Conservation (phyloP, 2,329 filamentous ascomycete species). For the Trichoderma gracile region DNA sequence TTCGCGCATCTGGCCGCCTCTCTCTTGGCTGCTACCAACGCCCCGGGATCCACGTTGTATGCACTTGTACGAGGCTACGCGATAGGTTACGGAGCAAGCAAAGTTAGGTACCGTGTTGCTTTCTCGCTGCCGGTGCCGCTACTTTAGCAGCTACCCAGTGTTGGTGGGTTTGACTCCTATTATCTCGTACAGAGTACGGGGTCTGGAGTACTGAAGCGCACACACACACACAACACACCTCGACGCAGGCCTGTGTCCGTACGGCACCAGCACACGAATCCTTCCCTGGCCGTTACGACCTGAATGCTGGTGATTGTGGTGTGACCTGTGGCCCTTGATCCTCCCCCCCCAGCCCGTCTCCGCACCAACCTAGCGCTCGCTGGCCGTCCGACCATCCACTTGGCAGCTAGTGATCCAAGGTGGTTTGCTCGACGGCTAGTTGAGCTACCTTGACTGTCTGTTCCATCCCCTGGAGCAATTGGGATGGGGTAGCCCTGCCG, state of each 20-base stretch:
- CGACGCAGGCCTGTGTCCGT: background rate
- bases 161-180: constrained; percentile 1
- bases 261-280: background rate
- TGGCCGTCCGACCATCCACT: constrained; percentile 26
- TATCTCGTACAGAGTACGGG: constrained; percentile 12
- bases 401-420: constrained; percentile 3
- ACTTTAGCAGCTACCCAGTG: background rate
- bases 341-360: constrained; percentile 12
- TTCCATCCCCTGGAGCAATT: constrained; percentile 26
- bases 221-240: background rate
- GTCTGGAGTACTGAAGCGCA: no score
- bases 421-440: constrained; percentile 19
- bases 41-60: constrained; percentile 26
- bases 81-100: background rate
- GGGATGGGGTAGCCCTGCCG: constrained; percentile 25
- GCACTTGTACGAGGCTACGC: constrained; percentile 8
- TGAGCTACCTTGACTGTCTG: constrained; percentile 19
- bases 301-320: constrained; percentile 16
- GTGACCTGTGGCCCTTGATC: constrained; percentile 18
- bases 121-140: background rate
- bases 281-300: background rate
- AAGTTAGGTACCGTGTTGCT: constrained; percentile 4
- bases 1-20: background rate
- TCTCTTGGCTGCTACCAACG: constrained; percentile 25
- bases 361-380: constrained; percentile 24